A percentile compares a stretch with the other conserved stretches of the same genome.
Conservation (phyloP, 805 yeast species). For the Nakazawaea peltata region DNA sequence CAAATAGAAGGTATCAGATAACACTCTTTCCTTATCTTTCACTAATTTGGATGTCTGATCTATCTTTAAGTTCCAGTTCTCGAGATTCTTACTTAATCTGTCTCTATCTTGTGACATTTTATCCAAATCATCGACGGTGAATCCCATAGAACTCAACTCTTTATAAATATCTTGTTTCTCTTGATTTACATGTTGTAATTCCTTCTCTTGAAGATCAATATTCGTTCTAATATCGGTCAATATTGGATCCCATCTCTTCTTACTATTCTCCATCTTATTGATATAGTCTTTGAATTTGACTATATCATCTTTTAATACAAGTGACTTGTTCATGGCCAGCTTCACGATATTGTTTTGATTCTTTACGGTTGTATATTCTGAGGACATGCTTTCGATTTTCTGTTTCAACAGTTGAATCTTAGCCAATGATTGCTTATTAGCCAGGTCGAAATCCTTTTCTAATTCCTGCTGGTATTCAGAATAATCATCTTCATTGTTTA, state of each 20-base stretch:
- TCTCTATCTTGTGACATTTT: conserved; percentile 55
- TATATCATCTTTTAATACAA: conserved; percentile 64
- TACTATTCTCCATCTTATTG: conserved; percentile 56
- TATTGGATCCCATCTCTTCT: conserved; percentile 53
- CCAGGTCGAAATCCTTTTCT: conserved; percentile 44
- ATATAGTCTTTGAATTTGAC: conserved; percentile 66
- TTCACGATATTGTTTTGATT: conserved; percentile 39
- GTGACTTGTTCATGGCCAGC: conserved; percentile 46
- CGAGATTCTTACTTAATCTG: conserved; percentile 45
- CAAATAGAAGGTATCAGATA: conserved; percentile 40
- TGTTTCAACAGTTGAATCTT: conserved; percentile 34
- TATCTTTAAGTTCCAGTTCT: conserved; percentile 29
- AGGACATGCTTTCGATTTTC: conserved; percentile 31
- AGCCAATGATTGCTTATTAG: conserved; percentile 37
- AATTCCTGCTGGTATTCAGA: conserved; percentile 45
- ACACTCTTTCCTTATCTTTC: conserved; percentile 40
- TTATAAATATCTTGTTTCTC: conserved; percentile 32
- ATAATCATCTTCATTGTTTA: conserved; percentile 50
- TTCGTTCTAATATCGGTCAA: conserved; percentile 52
- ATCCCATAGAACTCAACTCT: conserved; percentile 44
- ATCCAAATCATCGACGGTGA: conserved; percentile 58
- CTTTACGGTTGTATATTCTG: conserved; percentile 31
- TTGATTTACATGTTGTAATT: conserved; percentile 27
- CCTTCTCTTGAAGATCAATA: conserved; percentile 33
- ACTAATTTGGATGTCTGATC: conserved; percentile 39